Evolutionary conservation across 2,329 filamentous ascomycete species (phyloP).

Genomic region (Trichoderma oligosporum): DNA sequence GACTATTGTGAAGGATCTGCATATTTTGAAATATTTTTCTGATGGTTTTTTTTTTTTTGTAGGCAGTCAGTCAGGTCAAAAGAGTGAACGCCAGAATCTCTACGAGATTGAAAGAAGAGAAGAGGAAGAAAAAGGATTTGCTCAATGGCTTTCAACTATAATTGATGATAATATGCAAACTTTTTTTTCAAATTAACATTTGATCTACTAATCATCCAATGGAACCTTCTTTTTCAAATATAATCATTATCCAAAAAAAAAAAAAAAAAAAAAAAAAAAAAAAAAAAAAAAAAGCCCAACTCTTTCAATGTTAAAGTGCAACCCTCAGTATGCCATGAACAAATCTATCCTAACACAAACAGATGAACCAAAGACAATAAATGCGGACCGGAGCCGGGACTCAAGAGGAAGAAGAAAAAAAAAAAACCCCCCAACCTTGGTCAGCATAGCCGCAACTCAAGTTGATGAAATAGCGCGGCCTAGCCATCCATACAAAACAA

Average conservation of each 20-base stretch:
- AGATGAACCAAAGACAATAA: neutral
- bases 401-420: neutral
- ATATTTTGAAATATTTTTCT: too few relatives aligned
- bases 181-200: neutral
- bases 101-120: too few relatives aligned
- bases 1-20: too few relatives aligned
- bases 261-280: too few relatives aligned
- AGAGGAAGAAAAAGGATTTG: too few relatives aligned
- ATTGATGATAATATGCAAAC: neutral
- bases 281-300: too few relatives aligned
- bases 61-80: too few relatives aligned
- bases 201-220: slow-evolving; percentile 12
- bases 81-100: too few relatives aligned
- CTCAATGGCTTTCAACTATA: too few relatives aligned
- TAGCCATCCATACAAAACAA: slow-evolving; percentile 2
- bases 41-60: too few relatives aligned
- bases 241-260: slow-evolving; percentile 13
- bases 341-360: slow-evolving; percentile 19
- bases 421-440: neutral
- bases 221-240: slow-evolving; percentile 6
- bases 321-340: slow-evolving; percentile 1
- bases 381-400: neutral
- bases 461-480: neutral
- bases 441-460: neutral
- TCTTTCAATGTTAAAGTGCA: too few relatives aligned